phyloP scores from a whole-genome alignment of 352 stramenopile species.

The Phytophthora hibernalis region DNA sequence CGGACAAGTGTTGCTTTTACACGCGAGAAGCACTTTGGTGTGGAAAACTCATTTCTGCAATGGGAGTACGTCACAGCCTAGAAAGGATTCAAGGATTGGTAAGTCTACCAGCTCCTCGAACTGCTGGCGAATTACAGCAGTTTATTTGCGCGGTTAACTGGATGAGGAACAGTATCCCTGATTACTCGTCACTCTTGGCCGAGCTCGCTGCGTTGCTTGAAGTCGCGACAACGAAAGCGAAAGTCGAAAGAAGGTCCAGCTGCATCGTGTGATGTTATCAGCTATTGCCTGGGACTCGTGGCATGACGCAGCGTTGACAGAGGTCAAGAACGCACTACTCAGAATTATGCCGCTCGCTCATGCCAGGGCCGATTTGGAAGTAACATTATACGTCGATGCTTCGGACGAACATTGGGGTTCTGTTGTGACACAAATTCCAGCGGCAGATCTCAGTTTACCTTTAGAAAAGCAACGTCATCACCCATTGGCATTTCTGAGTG shows the following conservation, averaged over 20 bases:
- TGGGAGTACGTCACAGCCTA: neutral
- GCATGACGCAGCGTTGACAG: neutral
- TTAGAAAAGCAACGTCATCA: constrained; percentile 9
- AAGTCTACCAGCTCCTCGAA: neutral
- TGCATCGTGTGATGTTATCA: neutral
- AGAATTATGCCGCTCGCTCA: constrained; percentile 19
- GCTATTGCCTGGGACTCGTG: constrained; percentile 1
- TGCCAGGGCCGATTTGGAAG: neutral
- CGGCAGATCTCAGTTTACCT: neutral
- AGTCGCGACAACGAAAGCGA: no score
- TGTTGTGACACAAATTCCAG: constrained; percentile 1
- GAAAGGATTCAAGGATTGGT: constrained; percentile 14
- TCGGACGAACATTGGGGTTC: constrained; percentile 11
- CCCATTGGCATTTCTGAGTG: constrained; percentile 2
- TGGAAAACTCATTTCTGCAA: constrained; percentile 10
- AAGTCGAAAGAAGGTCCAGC: constrained; percentile 6
- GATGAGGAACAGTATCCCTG: constrained; percentile 25
- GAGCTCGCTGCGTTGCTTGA: constrained; percentile 1
- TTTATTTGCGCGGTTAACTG: constrained; percentile 33
- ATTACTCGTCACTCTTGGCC: neutral
- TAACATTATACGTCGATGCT: constrained; percentile 5
- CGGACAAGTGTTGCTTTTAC: constrained; percentile 3
- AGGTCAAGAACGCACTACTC: neutral
- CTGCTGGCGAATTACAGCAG: constrained; percentile 17
- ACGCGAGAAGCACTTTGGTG: constrained; percentile 10